Evolutionary conservation across 805 yeast genomes (phyloP), one percentile per base, ranked within the genome.

Genomic region (Candida suzukii): DNA sequence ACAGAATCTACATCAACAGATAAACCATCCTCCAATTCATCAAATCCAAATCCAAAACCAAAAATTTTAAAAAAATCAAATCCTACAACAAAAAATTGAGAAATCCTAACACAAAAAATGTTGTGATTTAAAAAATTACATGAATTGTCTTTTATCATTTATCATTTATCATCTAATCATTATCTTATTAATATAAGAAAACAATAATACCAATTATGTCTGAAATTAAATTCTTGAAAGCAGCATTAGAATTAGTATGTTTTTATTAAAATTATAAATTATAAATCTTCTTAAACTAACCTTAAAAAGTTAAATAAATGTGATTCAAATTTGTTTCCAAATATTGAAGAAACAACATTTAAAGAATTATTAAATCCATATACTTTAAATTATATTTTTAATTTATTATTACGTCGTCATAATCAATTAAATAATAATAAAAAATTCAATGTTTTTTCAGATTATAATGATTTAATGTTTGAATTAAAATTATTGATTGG

Each of bases 141-240:
- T n/a, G n/a, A n/a, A n/a, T n/a, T n/a, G n/a, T n/a, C n/a, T n/a
- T n/a, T n/a, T n/a, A n/a, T n/a, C n/a, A n/a, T n/a, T n/a, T n/a
- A n/a, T n/a, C n/a, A n/a, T n/a, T n/a, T n/a, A n/a, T n/a, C n/a
- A n/a, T n/a, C n/a, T n/a, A n/a, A n/a, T n/a, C n/a, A n/a, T n/a
- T n/a, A n/a, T n/a, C n/a, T n/a, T n/a, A n/a, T n/a, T n/a, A n/a
- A n/a, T n/a, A n/a, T n/a, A n/a, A n/a, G n/a, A n/a, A n/a, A 12
- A 18, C 3, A 25, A 35, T 24, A 18, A 35, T 6, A 21, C 29
- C 28, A 16, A 32, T 4, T 13, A 18, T 34, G 37, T 22, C 18
- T 16, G 30, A 37, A 21, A 17, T 38, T 17, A 38, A 46, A 21
- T 32, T 13, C 21, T 33, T 34, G 22, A 25, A 20, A 11, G 36